Evolutionary conservation across 2,329 filamentous ascomycete species (phyloP).

Genomic region (Phyllosticta capitalensis): DNA sequence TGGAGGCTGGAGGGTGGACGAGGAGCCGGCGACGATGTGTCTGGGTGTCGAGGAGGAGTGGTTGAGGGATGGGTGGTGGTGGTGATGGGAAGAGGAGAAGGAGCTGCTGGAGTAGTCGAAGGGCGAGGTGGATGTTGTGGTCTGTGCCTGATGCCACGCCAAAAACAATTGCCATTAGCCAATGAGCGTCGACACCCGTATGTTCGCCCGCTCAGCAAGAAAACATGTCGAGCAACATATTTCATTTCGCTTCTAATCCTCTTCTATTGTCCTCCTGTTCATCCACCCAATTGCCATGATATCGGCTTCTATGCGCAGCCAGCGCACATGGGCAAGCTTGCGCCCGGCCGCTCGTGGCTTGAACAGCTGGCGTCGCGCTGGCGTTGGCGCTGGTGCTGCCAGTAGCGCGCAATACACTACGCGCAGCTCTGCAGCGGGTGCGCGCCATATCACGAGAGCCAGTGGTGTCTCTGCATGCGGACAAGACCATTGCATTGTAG

Average conservation of each 20-base stretch:
- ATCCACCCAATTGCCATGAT: neutral
- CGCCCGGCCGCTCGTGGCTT: neutral
- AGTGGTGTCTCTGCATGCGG: neutral
- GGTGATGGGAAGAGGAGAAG: conserved; percentile 7
- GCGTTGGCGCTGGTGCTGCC: neutral
- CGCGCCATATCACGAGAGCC: neutral
- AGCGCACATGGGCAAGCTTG: neutral
- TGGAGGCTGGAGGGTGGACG: neutral
- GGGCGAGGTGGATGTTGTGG: neutral
- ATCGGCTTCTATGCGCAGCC: neutral
- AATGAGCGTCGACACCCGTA: neutral
- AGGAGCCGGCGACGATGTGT: neutral
- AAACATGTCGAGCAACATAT: neutral
- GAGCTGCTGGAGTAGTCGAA: neutral
- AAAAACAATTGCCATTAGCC: neutral
- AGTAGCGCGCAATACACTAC: neutral
- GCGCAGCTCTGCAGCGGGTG: neutral
- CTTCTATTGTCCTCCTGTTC: neutral
- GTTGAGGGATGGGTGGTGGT: conserved; percentile 6
- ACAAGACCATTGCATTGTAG: neutral
- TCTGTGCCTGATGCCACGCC: neutral
- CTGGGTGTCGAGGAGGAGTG: neutral
- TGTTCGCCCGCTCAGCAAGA: neutral
- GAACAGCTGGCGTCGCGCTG: neutral
- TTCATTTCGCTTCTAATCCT: neutral